Conservation (phyloP, 2,329 filamentous ascomycete genomes). For the Calonectria montana region DNA sequence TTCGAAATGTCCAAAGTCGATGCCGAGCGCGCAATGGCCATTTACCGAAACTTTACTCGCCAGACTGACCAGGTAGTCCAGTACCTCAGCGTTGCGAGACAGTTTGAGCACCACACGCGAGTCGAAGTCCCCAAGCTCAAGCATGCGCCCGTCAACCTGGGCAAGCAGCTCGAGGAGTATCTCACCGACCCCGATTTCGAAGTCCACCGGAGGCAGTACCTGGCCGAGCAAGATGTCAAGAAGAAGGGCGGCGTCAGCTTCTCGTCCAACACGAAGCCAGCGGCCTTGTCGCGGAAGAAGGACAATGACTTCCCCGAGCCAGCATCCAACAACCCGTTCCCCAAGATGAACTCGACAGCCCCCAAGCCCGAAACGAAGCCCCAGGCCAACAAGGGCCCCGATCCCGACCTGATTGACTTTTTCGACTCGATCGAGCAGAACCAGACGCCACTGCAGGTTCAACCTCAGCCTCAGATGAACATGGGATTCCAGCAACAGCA, state of each 20-base stretch:
- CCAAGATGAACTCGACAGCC: slow-evolving; percentile 45
- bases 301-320: slow-evolving; percentile 52
- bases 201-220: slow-evolving; percentile 88
- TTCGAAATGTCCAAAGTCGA: slow-evolving; percentile 98
- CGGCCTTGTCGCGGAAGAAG: slow-evolving; percentile 49
- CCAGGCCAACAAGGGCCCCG: slow-evolving; percentile 69
- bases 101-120: slow-evolving; percentile 91
- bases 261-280: slow-evolving; percentile 43
- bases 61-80: slow-evolving; percentile 94
- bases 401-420: slow-evolving; percentile 89
- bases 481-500: slow-evolving; percentile 47
- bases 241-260: slow-evolving; percentile 56
- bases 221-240: slow-evolving; percentile 85
- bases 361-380: slow-evolving; percentile 55
- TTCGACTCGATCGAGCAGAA: slow-evolving; percentile 94
- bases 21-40: slow-evolving; percentile 88
- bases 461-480: slow-evolving; percentile 29
- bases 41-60: slow-evolving; percentile 91
- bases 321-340: slow-evolving; percentile 58
- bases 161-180: slow-evolving; percentile 92
- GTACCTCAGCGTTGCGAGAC: slow-evolving; percentile 86
- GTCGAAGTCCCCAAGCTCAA: slow-evolving; percentile 97
- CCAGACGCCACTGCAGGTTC: slow-evolving; percentile 75
- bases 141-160: slow-evolving; percentile 93
- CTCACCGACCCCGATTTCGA: slow-evolving; percentile 96